Evolutionary conservation across 2,329 filamentous ascomycete genomes (phyloP).

Genomic region (Colletotrichum paranaense): DNA sequence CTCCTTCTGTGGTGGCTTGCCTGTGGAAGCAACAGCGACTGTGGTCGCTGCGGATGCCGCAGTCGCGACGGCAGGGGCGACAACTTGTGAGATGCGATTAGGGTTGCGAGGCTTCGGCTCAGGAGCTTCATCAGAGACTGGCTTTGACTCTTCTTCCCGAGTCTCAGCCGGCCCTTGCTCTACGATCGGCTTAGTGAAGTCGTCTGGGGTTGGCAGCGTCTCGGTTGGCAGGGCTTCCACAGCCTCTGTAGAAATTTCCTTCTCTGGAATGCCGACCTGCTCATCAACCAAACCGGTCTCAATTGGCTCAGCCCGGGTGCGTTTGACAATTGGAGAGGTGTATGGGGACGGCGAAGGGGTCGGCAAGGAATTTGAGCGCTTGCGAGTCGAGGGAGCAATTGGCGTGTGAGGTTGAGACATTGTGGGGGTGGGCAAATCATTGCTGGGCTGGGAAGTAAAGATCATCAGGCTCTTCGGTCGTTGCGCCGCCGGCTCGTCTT

Average conservation of each 20-base stretch:
- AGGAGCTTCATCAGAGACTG: constrained; percentile 14
- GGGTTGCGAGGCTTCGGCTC: constrained; percentile 32
- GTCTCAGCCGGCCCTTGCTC: neutral
- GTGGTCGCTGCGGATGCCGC: constrained; percentile 7
- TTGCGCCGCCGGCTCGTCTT: constrained; percentile 40
- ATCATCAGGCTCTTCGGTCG: constrained; percentile 62
- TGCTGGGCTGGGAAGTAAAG: constrained; percentile 41
- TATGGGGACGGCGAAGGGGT: constrained; percentile 46
- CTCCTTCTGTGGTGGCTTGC: neutral
- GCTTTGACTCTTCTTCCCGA: neutral
- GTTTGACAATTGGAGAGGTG: constrained; percentile 34
- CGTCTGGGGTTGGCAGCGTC: neutral
- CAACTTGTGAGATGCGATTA: constrained; percentile 26
- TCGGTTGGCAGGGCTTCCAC: neutral
- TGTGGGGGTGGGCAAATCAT: constrained; percentile 46
- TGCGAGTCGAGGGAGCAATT: constrained; percentile 48
- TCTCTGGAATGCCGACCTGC: constrained; percentile 12
- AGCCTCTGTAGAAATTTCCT: constrained; percentile 30
- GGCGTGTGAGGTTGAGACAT: constrained; percentile 49
- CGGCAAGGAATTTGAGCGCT: constrained; percentile 63
- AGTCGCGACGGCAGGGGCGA: constrained; percentile 3
- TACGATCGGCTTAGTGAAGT: neutral
- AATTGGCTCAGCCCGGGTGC: constrained; percentile 22
- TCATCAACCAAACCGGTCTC: neutral
- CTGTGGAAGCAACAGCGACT: constrained; percentile 1